Evolutionary conservation across 805 yeast species (phyloP).

Genomic region (Naumovozyma dairenensis): DNA sequence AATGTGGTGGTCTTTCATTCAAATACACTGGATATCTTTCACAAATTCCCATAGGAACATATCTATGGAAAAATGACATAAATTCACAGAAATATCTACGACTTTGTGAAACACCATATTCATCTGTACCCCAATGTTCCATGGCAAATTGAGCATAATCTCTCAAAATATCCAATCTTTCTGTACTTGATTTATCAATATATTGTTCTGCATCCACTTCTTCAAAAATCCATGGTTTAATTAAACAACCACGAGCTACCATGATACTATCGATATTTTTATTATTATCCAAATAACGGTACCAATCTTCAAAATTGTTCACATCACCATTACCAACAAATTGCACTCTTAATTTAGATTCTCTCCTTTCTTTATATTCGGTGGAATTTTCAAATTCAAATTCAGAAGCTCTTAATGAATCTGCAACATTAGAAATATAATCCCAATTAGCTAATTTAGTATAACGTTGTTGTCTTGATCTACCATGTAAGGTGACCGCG

Average conservation of each 20-base stretch:
- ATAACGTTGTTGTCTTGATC: conserved; percentile 93
- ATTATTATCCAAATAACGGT: conserved; percentile 46
- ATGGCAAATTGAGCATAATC: conserved; percentile 71
- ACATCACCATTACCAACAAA: conserved; percentile 94
- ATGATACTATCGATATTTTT: conserved; percentile 82
- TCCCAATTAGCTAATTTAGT: conserved; percentile 90
- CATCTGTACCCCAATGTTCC: conserved; percentile 97
- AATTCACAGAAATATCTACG: conserved; percentile 92
- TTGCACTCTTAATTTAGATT: conserved; percentile 51
- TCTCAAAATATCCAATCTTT: conserved; percentile 67
- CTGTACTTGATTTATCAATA: conserved; percentile 82
- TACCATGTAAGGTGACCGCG: conserved; percentile 89
- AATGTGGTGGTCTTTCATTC: conserved; percentile 88
- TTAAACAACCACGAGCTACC: conserved; percentile 96
- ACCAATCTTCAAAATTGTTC: conserved; percentile 81
- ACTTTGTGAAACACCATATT: conserved; percentile 79
- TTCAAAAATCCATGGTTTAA: conserved; percentile 98
- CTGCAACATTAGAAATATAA: conserved; percentile 68
- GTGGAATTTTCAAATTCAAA: conserved; percentile 53
- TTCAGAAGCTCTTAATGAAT: conserved; percentile 49
- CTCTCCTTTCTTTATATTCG: conserved; percentile 48
- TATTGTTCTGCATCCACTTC: conserved; percentile 85
- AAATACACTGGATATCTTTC: conserved; percentile 81
- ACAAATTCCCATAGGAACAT: conserved; percentile 86
- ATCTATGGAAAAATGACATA: conserved; percentile 86